Conservation (phyloP, 2,329 filamentous ascomycete genomes). For the Paecilomyces sp. region DNA sequence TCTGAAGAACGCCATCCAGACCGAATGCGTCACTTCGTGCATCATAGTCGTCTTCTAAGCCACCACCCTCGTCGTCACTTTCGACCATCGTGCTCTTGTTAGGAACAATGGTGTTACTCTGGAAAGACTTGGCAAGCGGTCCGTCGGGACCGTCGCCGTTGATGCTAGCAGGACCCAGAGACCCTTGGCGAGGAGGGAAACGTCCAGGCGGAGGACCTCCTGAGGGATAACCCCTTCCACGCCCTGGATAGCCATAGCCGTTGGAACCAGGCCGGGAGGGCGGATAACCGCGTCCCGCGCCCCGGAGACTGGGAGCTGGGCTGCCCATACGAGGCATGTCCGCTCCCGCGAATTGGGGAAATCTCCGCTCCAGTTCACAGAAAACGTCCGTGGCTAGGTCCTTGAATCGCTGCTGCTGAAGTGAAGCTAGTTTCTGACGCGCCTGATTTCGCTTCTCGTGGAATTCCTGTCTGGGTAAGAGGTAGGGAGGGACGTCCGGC, state of each 20-base stretch:
- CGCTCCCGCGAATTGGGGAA: slow-evolving; percentile 67
- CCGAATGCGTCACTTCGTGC: slow-evolving; percentile 59
- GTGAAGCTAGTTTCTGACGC: slow-evolving; percentile 85
- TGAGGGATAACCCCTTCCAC: slow-evolving; percentile 27
- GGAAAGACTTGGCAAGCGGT: slow-evolving; percentile 80
- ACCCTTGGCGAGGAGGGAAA: slow-evolving; percentile 34
- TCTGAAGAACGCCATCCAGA: slow-evolving; percentile 44
- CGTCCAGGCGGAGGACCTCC: slow-evolving; percentile 26
- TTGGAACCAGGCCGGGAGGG: not conserved
- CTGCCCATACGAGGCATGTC: slow-evolving; percentile 65
- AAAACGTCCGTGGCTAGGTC: slow-evolving; percentile 95
- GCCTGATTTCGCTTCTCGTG: slow-evolving; percentile 97
- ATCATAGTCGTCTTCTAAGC: slow-evolving; percentile 49
- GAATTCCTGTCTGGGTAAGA: slow-evolving; percentile 80
- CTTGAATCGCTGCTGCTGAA: slow-evolving; percentile 78
- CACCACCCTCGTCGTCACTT: slow-evolving; percentile 70
- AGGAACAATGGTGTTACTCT: slow-evolving; percentile 92
- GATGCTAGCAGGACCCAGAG: slow-evolving; percentile 41
- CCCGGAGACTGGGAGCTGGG: slow-evolving; percentile 54
- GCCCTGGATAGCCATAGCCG: slow-evolving; percentile 23
- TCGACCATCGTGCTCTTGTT: slow-evolving; percentile 98
- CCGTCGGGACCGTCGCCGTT: slow-evolving; percentile 61
- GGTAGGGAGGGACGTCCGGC: slow-evolving; percentile 56
- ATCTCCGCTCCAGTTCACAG: slow-evolving; percentile 84
- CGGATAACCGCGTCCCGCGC: slow-evolving; percentile 41